Conservation (phyloP, 2,329 filamentous ascomycete genomes). For the Tricladium varicosporioides region DNA sequence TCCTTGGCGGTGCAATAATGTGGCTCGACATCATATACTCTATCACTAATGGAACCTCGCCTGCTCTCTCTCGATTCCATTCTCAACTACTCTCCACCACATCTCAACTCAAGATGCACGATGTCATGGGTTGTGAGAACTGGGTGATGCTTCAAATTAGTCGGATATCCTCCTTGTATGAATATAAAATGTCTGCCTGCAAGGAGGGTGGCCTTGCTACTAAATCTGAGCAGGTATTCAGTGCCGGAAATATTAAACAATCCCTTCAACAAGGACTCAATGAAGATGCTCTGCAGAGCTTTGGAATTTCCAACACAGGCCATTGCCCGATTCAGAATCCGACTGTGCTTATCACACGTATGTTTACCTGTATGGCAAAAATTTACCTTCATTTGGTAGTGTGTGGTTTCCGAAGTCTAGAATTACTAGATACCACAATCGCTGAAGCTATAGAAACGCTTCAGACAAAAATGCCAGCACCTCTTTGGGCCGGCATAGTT, state of each 20-base stretch:
- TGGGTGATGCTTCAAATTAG: slow-evolving; percentile 55
- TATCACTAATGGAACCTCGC: slow-evolving; percentile 43
- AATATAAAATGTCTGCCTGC: slow-evolving; percentile 52
- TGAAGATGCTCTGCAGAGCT: slow-evolving; percentile 14
- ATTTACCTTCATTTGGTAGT: slow-evolving; percentile 30
- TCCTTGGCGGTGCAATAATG: slow-evolving; percentile 48
- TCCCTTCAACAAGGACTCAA: slow-evolving; percentile 23
- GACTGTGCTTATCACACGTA: slow-evolving; percentile 20
- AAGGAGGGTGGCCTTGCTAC: slow-evolving; percentile 15
- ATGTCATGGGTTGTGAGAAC: slow-evolving; percentile 55
- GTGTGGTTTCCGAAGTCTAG: slow-evolving; percentile 20
- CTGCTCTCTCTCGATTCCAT: slow-evolving; percentile 43
- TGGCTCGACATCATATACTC: slow-evolving; percentile 51
- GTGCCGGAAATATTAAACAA: slow-evolving; percentile 18
- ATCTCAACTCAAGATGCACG: slow-evolving; percentile 42
- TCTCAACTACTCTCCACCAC: slow-evolving; percentile 36
- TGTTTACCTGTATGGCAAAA: slow-evolving; percentile 25
- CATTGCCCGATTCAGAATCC: slow-evolving; percentile 8
- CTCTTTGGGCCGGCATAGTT: slow-evolving; percentile 23
- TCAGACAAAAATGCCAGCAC: slow-evolving; percentile 12
- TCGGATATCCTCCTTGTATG: slow-evolving; percentile 51
- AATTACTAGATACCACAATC: slow-evolving; percentile 15
- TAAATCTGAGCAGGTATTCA: not conserved
- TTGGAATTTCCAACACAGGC: slow-evolving; percentile 15
- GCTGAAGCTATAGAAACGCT: slow-evolving; percentile 24